phyloP scores from a whole-genome alignment of 2,329 filamentous ascomycete species.

The Claviceps maximensis region DNA sequence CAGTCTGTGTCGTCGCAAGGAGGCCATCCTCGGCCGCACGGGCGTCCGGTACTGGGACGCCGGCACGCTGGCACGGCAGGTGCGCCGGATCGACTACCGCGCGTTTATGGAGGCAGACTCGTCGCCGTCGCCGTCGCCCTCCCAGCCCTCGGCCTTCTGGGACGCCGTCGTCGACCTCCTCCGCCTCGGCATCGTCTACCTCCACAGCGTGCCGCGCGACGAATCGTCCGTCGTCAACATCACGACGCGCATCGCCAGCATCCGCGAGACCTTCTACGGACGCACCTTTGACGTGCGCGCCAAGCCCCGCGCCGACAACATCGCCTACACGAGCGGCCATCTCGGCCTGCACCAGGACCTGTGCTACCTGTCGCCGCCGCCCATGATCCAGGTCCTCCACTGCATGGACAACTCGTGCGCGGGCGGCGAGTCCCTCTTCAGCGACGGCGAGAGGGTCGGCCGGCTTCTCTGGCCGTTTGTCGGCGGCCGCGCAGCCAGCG shows the following conservation, averaged over 20 bases:
- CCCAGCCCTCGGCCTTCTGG: constrained; percentile 34
- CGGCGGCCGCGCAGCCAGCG: background rate
- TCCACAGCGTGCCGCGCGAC: constrained; percentile 58
- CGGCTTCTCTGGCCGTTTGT: constrained; percentile 18
- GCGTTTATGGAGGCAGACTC: constrained; percentile 49
- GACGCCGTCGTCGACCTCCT: constrained; percentile 49
- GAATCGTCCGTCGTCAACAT: constrained; percentile 54
- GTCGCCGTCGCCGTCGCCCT: background rate
- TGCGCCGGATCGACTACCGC: constrained; percentile 51
- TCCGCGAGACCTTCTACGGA: constrained; percentile 86
- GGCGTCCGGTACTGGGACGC: constrained; percentile 30
- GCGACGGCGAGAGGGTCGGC: constrained; percentile 55
- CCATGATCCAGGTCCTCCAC: constrained; percentile 77
- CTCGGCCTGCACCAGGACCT: constrained; percentile 90
- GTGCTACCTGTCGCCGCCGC: constrained; percentile 69
- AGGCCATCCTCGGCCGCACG: constrained; percentile 18
- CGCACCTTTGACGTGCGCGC: constrained; percentile 79
- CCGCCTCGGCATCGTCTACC: constrained; percentile 59
- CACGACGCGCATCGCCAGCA: constrained; percentile 57
- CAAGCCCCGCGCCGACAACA: constrained; percentile 73
- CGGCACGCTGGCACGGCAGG: constrained; percentile 22
- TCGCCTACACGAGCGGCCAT: constrained; percentile 73
- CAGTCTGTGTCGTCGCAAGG: constrained; percentile 12
- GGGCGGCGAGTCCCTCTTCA: constrained; percentile 79
- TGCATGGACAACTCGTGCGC: constrained; percentile 68